Base-by-base conservation (phyloP, 495 filamentous ascomycete genomes). In the Extremus antarcticus region DNA sequence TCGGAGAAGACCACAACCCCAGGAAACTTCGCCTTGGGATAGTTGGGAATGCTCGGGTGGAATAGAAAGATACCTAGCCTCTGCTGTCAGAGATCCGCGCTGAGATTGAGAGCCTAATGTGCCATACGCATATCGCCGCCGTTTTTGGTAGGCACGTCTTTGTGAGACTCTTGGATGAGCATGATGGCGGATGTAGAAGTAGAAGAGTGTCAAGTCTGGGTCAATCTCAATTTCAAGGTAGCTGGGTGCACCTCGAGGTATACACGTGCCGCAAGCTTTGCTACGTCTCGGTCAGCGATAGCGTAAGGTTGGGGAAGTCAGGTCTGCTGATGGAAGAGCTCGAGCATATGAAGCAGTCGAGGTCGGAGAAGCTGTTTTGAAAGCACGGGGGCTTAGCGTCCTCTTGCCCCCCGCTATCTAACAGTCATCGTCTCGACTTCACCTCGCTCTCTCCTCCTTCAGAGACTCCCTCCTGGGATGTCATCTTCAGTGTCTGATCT, bases 1-100 rank as follows among this genome's bases (percentile, higher is more conserved):
- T 96, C 90, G 66, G 85, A 90, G 69, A 95, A 97, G 41, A 95
- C 72, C 7, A 88, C 86, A 0, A 97, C 87, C 22, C 88, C 91
- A 0, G 90, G 91, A 66, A 95, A 97, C 47, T 84, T 81, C 61
- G 90, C 91, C 47, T 91, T 79, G 16, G 90, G 88, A 64, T 92
- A 92, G 50, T 82, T 80, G 0, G 88, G 81, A 59, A 97, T 84
- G 43, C 78, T 78, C 2, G 91, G 91, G 65, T 95, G 87, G 70
- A 88, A 95, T 64, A 94, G 64, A 70, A 90, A 95, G 62, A 95
- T 85, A 40, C 88, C 88, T 94, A 55, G 41, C 50, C 47, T 38
- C 43, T 39, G 46, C 46, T 46, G 40, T 50, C n/a, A 51, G 39
- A 58, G 55, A 43, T 23, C 20, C 19, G 50, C 41, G 13, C 47